These are phyloP conservation scores for Chlamydomonas schloesseri DNA, from an alignment of 139 green algal genomes.

Conservation along the genomic window DNA sequence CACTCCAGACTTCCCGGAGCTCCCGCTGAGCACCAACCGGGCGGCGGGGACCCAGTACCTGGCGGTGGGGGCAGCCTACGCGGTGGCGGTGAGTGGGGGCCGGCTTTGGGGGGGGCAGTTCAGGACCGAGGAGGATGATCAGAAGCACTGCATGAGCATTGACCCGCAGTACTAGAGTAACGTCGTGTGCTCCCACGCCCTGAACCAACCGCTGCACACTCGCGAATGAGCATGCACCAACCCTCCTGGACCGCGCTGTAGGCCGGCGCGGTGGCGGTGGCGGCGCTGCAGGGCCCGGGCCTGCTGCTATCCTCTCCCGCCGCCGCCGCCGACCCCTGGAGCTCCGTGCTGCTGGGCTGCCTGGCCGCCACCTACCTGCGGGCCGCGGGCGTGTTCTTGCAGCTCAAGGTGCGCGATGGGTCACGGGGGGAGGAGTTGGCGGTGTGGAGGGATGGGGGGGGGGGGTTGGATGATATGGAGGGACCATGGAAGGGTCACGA, in stretches of 20 bases:
- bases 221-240: too few species aligned
- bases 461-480: not conserved
- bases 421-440: not conserved
- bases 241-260: not conserved
- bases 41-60: not conserved
- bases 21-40: not conserved
- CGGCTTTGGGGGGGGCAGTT: too few species aligned
- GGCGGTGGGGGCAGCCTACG: not conserved
- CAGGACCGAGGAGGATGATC: too few species aligned
- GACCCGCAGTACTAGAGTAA: too few species aligned
- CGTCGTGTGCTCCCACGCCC: too few species aligned
- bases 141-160: too few species aligned
- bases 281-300: not conserved
- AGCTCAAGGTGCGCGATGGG: not conserved
- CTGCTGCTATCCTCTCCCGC: not conserved
- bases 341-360: conserved; percentile 4
- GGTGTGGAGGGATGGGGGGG: not conserved
- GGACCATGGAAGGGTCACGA: too few species aligned
- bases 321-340: conserved; percentile 2
- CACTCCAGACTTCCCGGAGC: conserved; percentile 1
- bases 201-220: too few species aligned
- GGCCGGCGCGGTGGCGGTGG: conserved; percentile 1
- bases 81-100: not conserved
- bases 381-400: conserved; percentile 19
- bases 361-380: conserved; percentile 31